Conservation (phyloP, 2,329 filamentous ascomycete genomes). For the Epichloe brachyelytri region DNA sequence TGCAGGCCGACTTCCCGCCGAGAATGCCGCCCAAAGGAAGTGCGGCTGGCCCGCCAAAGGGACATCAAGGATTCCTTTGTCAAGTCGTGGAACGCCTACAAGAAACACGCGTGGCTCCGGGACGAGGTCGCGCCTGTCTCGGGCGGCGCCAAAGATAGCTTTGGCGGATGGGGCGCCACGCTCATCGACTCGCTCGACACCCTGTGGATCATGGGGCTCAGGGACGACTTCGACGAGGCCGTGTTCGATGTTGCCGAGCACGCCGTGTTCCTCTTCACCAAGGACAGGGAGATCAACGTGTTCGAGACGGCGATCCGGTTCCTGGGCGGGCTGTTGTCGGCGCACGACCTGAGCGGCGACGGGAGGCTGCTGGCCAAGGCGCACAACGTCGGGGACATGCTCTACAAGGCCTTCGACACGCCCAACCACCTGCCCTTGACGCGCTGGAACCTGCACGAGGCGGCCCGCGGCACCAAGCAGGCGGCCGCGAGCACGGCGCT, state of each 20-base stretch:
- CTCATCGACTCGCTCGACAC: conserved; percentile 49
- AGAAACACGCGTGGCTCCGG: conserved; percentile 35
- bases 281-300: conserved; percentile 27
- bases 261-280: conserved; percentile 37
- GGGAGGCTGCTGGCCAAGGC: conserved; percentile 32
- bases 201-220: conserved; percentile 47
- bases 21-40: conserved; percentile 9
- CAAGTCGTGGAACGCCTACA: conserved; percentile 38
- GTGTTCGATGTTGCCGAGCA: conserved; percentile 31
- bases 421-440: conserved; percentile 33
- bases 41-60: conserved; percentile 22
- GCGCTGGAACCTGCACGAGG: conserved; percentile 15
- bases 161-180: conserved; percentile 45
- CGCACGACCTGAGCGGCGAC: conserved; percentile 35
- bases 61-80: conserved; percentile 30
- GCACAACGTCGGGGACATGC: conserved; percentile 36
- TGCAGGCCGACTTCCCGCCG: conserved; percentile 8
- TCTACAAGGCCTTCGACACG: conserved; percentile 39
- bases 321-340: conserved; percentile 37
- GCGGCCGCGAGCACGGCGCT: conserved; percentile 18
- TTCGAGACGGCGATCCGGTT: conserved; percentile 45
- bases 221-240: conserved; percentile 42
- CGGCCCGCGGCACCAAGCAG: conserved; percentile 13
- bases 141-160: conserved; percentile 31
- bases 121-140: conserved; percentile 39